Percentiles rank a stretch among this genome's conserved stretches.
phyloP scores from a whole-genome alignment of 257 asterid species.

The Petunia secreta region DNA sequence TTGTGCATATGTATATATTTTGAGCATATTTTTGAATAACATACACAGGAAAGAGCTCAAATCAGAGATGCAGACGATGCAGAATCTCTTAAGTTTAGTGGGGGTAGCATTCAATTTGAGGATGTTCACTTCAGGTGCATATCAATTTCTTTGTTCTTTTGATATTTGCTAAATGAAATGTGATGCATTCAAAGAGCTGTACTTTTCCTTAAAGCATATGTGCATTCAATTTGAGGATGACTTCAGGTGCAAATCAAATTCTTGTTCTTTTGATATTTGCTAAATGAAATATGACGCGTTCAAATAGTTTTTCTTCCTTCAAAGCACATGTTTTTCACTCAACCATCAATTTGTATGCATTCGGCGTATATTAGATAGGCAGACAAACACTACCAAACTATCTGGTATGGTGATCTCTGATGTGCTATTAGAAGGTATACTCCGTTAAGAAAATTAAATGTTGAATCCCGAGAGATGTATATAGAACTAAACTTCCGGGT shows the following conservation, averaged over 20 bases:
- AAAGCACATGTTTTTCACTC: not conserved
- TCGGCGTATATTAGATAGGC: conserved; percentile 12
- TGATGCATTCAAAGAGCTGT: not conserved
- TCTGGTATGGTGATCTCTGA: not conserved
- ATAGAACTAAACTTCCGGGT: not conserved
- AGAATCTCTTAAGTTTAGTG: conserved; percentile 66
- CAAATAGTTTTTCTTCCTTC: conserved; percentile 4
- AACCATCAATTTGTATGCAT: not conserved
- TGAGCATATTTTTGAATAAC: conserved; percentile 25
- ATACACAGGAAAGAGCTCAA: conserved; percentile 80
- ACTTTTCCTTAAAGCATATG: conserved; percentile 3
- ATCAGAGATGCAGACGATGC: conserved; percentile 67
- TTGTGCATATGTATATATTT: conserved; percentile 16
- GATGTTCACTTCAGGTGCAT: conserved; percentile 89
- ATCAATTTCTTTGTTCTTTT: not conserved
- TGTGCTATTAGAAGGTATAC: not conserved
- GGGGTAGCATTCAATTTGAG: conserved; percentile 80
- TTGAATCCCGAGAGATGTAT: not conserved
- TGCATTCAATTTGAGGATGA: conserved; percentile 77
- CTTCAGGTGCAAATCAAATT: conserved; percentile 65
- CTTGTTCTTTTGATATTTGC: not conserved
- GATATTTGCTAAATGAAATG: not conserved
- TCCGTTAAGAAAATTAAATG: not conserved
- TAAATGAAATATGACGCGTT: not conserved
- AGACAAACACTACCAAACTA: not conserved